phyloP scores from a whole-genome alignment of 495 filamentous ascomycete genomes.

The Ramalina intermedia region DNA sequence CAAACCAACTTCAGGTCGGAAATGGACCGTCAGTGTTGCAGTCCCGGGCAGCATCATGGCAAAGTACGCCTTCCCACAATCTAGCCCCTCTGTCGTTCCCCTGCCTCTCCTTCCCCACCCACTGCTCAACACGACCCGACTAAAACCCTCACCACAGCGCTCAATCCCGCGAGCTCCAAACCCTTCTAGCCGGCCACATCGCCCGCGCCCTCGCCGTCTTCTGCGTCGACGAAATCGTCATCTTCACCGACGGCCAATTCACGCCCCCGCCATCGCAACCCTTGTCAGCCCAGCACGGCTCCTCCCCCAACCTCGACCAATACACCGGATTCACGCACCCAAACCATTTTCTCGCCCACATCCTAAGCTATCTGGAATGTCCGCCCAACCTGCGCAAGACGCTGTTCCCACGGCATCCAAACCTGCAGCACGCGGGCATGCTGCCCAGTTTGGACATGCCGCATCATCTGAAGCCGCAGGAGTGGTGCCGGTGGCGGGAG shows the following conservation, averaged over 20 bases:
- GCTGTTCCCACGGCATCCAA: constrained; percentile 58
- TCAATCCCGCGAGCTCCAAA: constrained; percentile 49
- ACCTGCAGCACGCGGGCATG: constrained; percentile 46
- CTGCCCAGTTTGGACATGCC: constrained; percentile 64
- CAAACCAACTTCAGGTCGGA: constrained; percentile 28
- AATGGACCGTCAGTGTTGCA: constrained; percentile 41
- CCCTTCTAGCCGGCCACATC: constrained; percentile 47
- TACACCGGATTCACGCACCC: constrained; percentile 54
- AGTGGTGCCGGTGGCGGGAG: constrained; percentile 58
- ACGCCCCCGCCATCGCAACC: constrained; percentile 4
- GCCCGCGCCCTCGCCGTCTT: constrained; percentile 63
- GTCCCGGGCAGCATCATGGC: constrained; percentile 43
- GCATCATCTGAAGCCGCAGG: constrained; percentile 49
- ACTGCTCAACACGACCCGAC: not conserved
- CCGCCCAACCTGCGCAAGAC: constrained; percentile 56
- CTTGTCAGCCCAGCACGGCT: constrained; percentile 18
- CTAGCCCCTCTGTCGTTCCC: not conserved
- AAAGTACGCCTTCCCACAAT: constrained; percentile 29
- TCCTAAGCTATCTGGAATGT: constrained; percentile 61
- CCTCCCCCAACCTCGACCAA: constrained; percentile 7
- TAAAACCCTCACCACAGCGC: constrained; percentile 22
- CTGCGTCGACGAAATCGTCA: constrained; percentile 60
- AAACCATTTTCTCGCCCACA: constrained; percentile 53
- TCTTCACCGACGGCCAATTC: constrained; percentile 46
- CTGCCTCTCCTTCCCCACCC: not conserved